These are phyloP conservation scores for Saposhnikovia divaricata DNA, from an alignment of 129 eudicot genomes.

Conservation along the genomic window DNA sequence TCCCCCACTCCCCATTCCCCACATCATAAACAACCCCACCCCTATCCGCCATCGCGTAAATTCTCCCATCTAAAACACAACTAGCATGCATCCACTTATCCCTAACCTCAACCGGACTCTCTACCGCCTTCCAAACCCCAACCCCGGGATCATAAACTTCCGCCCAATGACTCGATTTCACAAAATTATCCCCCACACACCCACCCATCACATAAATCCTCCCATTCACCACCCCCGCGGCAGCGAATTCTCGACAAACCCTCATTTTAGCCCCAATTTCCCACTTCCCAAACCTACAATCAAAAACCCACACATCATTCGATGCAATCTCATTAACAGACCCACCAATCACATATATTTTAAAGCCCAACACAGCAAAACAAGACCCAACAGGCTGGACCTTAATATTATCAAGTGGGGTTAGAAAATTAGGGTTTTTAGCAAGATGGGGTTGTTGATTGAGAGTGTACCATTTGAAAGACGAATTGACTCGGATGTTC, in stretches of 20 bases:
- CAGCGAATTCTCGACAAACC: constrained; percentile 79
- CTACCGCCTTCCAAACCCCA: constrained; percentile 47
- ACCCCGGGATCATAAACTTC: constrained; percentile 67
- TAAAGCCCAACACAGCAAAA: constrained; percentile 38
- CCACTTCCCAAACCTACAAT: constrained; percentile 56
- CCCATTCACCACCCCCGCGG: constrained; percentile 52
- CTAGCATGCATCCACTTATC: constrained; percentile 97
- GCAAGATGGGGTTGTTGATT: constrained; percentile 20
- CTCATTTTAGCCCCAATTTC: constrained; percentile 70
- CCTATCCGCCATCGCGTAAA: constrained; percentile 92
- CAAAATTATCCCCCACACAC: constrained; percentile 67
- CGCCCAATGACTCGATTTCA: constrained; percentile 64
- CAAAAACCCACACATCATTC: constrained; percentile 52
- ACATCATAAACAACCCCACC: constrained; percentile 83
- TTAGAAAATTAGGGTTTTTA: constrained; percentile 19
- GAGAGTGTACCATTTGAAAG: constrained; percentile 52
- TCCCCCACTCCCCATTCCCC: constrained; percentile 46
- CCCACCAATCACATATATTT: constrained; percentile 72
- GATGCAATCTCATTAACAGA: constrained; percentile 52
- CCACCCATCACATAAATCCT: constrained; percentile 82
- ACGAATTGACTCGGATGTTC: constrained; percentile 47
- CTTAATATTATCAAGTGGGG: constrained; percentile 37
- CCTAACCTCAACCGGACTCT: constrained; percentile 58
- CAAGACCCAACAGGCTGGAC: constrained; percentile 56
- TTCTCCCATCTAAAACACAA: constrained; percentile 53